Evolutionary conservation across 2,329 filamentous ascomycete species (phyloP), one percentile per base, ranked within the genome.

Genomic region (Cladosporium sp.): DNA sequence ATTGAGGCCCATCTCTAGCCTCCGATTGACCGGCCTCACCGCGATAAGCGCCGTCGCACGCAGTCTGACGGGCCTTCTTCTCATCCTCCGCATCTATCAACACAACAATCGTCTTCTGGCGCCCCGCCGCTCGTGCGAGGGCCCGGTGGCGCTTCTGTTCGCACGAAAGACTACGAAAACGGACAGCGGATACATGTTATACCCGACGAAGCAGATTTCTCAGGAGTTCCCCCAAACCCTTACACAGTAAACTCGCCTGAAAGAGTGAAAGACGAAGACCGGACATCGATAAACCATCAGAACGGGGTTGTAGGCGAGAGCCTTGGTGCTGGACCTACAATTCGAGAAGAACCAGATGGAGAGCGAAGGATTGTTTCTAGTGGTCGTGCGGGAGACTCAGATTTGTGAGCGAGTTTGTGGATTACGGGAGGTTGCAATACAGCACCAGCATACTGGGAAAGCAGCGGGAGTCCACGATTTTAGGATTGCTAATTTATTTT

Each of bases 1-100:
- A 36, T 43, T n/a, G 13, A 38, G 32, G 15, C 40, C 8, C 33
- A 12, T 38, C 22, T 38, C 11, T 36, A 46, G 42, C 62, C 62
- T 22, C 62, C 62, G 18, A 58, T 56, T 18, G 61, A 64, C 45
- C 56, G 61, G 39, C 61, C 61, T 30, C 62, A 63, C 48, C 58
- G 60, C 35, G 62, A 64, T 43, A 62, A 62, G 57, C 53, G 61
- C 29, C 52, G 61, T 7, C 49, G 56, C 22, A 56, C 52, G 15
- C 35, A 47, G 45, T 20, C 53, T 49, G 22, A 9, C 22, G 22
- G 5, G 9, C 9, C 22, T 27, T 27, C 22, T 9, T 9, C 22
- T 27, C 22, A 27, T 5, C 22, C 22, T 27, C 9, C 22, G 22
- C 4, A 27, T 41, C 19, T 15, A 8, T 18, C n/a, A 27, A 13